Evolutionary conservation across 2,329 filamentous ascomycete genomes (phyloP).

Genomic region (Clarireedia homoeocarpa): DNA sequence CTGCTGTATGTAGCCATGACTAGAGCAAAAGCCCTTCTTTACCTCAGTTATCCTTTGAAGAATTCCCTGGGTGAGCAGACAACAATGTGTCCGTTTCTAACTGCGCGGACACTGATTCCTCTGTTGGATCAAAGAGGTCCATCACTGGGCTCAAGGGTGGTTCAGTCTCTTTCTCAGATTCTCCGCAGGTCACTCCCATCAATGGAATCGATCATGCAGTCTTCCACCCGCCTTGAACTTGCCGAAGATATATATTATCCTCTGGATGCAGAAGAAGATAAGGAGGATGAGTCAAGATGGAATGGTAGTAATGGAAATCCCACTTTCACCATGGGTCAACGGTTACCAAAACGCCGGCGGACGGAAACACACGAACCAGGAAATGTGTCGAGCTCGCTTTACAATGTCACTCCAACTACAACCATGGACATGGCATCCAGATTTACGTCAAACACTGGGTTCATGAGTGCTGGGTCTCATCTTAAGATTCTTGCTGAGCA

Average conservation of each 20-base stretch:
- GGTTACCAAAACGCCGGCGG: slow-evolving; percentile 23
- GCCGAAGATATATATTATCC: slow-evolving; percentile 64
- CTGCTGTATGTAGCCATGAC: slow-evolving; percentile 97
- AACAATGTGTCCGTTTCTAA: slow-evolving; percentile 65
- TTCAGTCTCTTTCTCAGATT: slow-evolving; percentile 64
- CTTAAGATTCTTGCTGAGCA: slow-evolving; percentile 26
- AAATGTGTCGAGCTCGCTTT: slow-evolving; percentile 16
- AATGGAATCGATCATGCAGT: slow-evolving; percentile 35
- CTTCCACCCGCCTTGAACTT: slow-evolving; percentile 44
- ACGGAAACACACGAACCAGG: slow-evolving; percentile 12
- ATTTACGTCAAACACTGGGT: slow-evolving; percentile 48
- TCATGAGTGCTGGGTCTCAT: slow-evolving; percentile 26
- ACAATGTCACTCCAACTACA: slow-evolving; percentile 39
- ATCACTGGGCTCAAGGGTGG: slow-evolving; percentile 52
- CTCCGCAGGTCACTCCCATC: slow-evolving; percentile 53
- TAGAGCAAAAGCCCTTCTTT: slow-evolving; percentile 75
- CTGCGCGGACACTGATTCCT: slow-evolving; percentile 41
- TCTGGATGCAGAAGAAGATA: slow-evolving; percentile 46
- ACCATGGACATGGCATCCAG: slow-evolving; percentile 55
- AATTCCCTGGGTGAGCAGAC: slow-evolving; percentile 56
- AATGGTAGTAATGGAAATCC: slow-evolving; percentile 24
- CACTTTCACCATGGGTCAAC: slow-evolving; percentile 20
- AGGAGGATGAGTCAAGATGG: slow-evolving; percentile 31
- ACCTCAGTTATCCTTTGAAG: slow-evolving; percentile 71
- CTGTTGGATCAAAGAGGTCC: slow-evolving; percentile 59